Conservation (phyloP, 78 protist genomes). For the Emiliania huxleyi region DNA sequence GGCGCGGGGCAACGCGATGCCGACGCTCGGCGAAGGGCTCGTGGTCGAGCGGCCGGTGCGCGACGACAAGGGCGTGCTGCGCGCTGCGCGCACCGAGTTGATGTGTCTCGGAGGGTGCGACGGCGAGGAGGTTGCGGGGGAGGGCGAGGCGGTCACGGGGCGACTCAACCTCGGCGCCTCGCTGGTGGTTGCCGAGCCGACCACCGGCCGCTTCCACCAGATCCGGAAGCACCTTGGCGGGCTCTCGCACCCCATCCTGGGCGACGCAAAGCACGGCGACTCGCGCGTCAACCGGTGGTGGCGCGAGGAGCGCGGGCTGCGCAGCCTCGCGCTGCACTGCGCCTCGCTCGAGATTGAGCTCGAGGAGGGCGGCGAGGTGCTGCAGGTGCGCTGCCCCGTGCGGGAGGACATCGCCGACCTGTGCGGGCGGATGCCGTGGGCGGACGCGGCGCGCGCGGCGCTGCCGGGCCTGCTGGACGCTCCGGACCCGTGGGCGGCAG, state of each 20-base stretch:
- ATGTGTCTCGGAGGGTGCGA: neutral
- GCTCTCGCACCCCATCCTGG: neutral
- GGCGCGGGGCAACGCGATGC: neutral
- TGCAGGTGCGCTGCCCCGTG: neutral
- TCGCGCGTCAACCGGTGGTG: neutral
- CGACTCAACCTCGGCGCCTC: neutral
- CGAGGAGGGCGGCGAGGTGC: neutral
- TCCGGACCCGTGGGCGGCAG: no score
- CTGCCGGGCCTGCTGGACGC: no score
- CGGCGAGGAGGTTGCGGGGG: neutral
- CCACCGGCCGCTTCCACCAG: constrained; percentile 18
- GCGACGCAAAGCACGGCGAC: constrained; percentile 21
- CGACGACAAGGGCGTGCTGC: neutral
- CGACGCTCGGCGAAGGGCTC: neutral
- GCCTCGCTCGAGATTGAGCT: neutral
- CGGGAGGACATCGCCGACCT: no score
- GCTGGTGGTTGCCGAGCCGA: neutral
- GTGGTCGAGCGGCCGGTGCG: neutral
- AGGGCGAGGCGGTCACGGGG: neutral
- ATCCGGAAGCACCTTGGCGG: neutral
- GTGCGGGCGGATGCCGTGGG: no score
- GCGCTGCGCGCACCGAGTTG: neutral
- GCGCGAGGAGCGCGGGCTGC: neutral
- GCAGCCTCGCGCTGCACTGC: neutral
- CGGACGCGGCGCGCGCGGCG: no score